Conservation (phyloP, 192 early-diverging fungal genomes). For the Borealophlyctis nickersoniae region DNA sequence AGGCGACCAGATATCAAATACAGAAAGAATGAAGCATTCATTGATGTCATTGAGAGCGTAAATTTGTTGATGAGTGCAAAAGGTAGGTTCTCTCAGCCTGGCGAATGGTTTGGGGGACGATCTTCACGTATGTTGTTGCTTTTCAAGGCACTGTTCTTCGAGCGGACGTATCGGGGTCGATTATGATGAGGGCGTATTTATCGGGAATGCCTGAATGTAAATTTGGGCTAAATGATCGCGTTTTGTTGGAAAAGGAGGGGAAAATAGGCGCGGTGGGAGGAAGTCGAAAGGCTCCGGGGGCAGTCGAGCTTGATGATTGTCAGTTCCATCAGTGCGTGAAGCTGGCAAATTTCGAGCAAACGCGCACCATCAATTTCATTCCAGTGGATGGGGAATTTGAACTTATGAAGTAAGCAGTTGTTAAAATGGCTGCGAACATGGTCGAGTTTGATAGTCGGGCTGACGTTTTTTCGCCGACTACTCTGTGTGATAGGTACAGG, state of each 20-base stretch:
- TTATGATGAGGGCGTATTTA: slow-evolving; percentile 91
- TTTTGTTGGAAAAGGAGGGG: slow-evolving; percentile 77
- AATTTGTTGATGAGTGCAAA: slow-evolving; percentile 87
- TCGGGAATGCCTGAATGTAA: slow-evolving; percentile 98
- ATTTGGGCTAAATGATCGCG: slow-evolving; percentile 94
- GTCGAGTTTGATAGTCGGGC: not conserved
- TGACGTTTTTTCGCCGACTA: not conserved
- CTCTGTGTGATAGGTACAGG: slow-evolving; percentile 58
- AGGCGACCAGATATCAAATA: slow-evolving; percentile 90
- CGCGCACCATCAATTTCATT: slow-evolving; percentile 94
- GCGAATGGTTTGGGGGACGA: not conserved
- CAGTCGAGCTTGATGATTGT: slow-evolving; percentile 92
- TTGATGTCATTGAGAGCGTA: slow-evolving; percentile 98
- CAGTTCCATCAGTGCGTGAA: slow-evolving; percentile 99
- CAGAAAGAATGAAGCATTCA: slow-evolving; percentile 96
- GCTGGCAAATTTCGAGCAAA: slow-evolving; percentile 85
- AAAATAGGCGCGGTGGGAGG: slow-evolving; percentile 25
- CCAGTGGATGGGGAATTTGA: slow-evolving; percentile 98
- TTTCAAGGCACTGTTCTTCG: slow-evolving; percentile 68
- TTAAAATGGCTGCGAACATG: too few species aligned
- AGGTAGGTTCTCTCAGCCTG: slow-evolving; percentile 34
- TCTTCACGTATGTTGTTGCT: not conserved
- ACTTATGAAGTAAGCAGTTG: slow-evolving; percentile 74
- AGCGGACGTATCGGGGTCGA: slow-evolving; percentile 84
- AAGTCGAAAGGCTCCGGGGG: slow-evolving; percentile 12